These are phyloP conservation scores for Coffea canephora DNA, from an alignment of 257 asterid genomes.

Conservation along the genomic window DNA sequence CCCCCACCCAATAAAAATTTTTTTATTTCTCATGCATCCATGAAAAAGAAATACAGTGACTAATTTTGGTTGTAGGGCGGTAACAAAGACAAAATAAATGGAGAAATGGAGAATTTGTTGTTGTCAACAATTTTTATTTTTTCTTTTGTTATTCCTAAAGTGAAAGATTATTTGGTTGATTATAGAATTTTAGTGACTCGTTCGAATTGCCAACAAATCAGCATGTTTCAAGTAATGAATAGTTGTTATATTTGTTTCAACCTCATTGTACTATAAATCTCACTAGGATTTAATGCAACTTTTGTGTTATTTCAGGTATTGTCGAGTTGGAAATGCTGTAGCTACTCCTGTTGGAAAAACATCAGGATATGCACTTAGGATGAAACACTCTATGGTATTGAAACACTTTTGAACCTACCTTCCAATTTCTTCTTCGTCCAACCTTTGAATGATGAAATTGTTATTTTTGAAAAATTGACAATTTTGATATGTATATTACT, in stretches of 20 bases:
- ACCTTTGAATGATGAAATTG: slow-evolving; percentile 30
- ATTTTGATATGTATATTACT: neutral
- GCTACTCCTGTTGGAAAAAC: no score
- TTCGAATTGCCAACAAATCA: neutral
- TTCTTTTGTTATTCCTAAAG: no score
- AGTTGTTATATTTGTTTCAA: neutral
- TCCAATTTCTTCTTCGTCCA: slow-evolving; percentile 44
- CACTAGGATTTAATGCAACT: neutral
- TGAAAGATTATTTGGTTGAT: neutral
- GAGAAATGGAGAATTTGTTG: neutral
- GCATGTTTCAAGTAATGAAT: neutral
- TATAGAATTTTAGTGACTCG: neutral
- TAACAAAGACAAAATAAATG: no score
- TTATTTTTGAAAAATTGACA: slow-evolving; percentile 21
- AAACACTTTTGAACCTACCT: slow-evolving; percentile 29
- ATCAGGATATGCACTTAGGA: no score
- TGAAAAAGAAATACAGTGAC: no score
- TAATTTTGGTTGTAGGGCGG: no score
- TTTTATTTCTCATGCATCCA: no score
- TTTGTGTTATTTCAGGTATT: no score
- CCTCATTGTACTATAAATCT: neutral
- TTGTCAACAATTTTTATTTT: neutral
- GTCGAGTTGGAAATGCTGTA: no score
- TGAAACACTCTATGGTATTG: no score
- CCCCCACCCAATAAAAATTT: no score